phyloP scores from a whole-genome alignment of 2,329 filamentous ascomycete genomes.

The Ophiocordyceps camponoti-leonardi region DNA sequence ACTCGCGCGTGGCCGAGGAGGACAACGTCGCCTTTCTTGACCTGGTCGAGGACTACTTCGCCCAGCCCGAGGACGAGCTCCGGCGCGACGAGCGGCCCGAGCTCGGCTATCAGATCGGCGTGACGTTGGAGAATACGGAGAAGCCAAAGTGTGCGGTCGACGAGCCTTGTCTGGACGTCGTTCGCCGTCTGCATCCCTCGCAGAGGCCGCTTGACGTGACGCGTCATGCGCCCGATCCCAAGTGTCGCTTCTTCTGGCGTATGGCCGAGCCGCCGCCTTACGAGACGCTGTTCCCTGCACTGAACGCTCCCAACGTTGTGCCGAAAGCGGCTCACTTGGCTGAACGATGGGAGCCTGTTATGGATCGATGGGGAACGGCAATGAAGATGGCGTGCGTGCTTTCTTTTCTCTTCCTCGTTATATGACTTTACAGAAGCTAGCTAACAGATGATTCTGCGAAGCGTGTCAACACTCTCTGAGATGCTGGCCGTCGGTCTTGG shows the following conservation, averaged over 20 bases:
- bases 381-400: slow-evolving; percentile 39
- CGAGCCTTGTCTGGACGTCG: slow-evolving; percentile 40
- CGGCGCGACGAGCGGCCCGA: slow-evolving; percentile 36
- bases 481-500: slow-evolving; percentile 41
- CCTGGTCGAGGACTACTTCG: slow-evolving; percentile 48
- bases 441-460: slow-evolving; percentile 5
- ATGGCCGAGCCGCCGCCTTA: slow-evolving; percentile 38
- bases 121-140: slow-evolving; percentile 46
- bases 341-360: slow-evolving; percentile 32
- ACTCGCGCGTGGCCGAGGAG: slow-evolving; percentile 36
- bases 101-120: slow-evolving; percentile 42
- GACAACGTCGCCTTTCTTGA: slow-evolving; percentile 42
- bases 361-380: slow-evolving; percentile 39
- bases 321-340: slow-evolving; percentile 30
- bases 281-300: slow-evolving; percentile 33
- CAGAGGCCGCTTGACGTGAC: slow-evolving; percentile 40
- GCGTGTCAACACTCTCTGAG: slow-evolving; percentile 37
- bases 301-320: slow-evolving; percentile 38
- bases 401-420: slow-evolving; percentile 7
- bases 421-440: not conserved
- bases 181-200: slow-evolving; percentile 31
- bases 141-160: slow-evolving; percentile 46
- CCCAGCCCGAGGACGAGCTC: slow-evolving; percentile 30
- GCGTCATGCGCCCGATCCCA: slow-evolving; percentile 40
- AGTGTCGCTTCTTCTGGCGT: slow-evolving; percentile 47